Evolutionary conservation across 371 early-diverging fungal species (phyloP).

Genomic region (Gilbertella persicaria): DNA sequence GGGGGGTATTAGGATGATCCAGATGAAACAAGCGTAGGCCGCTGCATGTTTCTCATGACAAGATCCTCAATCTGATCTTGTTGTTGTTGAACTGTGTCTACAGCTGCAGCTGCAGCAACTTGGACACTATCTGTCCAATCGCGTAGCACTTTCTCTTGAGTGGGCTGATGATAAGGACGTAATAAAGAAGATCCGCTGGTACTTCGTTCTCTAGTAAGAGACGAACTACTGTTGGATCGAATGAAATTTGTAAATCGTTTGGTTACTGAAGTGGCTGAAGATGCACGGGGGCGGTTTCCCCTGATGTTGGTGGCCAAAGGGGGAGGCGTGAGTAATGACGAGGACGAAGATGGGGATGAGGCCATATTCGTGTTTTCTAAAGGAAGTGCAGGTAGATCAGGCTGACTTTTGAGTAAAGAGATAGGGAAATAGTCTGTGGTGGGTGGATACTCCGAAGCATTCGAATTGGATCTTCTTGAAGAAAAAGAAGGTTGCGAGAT

Average conservation of each 20-base stretch:
- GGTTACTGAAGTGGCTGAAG: constrained; percentile 24
- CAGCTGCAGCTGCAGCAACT: neutral
- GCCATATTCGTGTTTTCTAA: neutral
- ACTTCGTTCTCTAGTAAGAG: constrained; percentile 7
- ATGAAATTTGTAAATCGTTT: constrained; percentile 28
- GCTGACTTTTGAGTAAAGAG: constrained; percentile 21
- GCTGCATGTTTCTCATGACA: neutral
- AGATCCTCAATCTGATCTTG: constrained; percentile 2
- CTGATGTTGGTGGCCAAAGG: neutral
- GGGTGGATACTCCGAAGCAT: neutral
- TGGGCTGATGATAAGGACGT: constrained; percentile 2
- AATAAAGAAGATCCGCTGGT: constrained; percentile 12
- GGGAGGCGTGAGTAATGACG: neutral
- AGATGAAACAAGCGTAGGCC: neutral
- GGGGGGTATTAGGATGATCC: neutral
- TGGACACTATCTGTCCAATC: constrained; percentile 12
- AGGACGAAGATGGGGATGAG: neutral
- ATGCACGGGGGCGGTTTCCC: constrained; percentile 22
- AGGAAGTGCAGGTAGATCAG: constrained; percentile 24
- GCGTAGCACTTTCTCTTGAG: neutral
- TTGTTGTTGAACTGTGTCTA: constrained; percentile 1
- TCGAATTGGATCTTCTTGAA: neutral
- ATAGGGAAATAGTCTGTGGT: constrained; percentile 15
- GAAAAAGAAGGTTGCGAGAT: neutral
- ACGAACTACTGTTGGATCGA: constrained; percentile 13